These are phyloP conservation scores for Escallonia herrerae DNA, from an alignment of 129 eudicot genomes.

Conservation along the genomic window DNA sequence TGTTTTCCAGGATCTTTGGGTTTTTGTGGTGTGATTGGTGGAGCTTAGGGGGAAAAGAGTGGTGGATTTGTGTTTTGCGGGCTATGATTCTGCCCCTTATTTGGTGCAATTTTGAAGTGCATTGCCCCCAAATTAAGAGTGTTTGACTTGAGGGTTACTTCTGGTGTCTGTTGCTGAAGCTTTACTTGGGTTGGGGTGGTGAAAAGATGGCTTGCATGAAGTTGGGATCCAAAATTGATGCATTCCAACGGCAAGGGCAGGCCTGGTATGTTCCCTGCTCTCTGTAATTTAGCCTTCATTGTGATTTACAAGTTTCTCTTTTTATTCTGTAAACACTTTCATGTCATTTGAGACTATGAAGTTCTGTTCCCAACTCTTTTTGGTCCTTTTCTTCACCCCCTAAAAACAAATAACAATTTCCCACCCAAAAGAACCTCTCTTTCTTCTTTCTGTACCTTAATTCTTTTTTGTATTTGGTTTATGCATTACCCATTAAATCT, in stretches of 20 bases:
- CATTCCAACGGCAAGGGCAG: slow-evolving; percentile 85
- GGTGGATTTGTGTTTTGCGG: slow-evolving; percentile 9
- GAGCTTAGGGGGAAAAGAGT: background rate
- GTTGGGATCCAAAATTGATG: slow-evolving; percentile 90
- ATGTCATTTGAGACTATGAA: no score
- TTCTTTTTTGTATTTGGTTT: no score
- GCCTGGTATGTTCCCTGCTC: slow-evolving; percentile 63
- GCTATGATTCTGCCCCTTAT: background rate
- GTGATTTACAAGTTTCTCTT: background rate
- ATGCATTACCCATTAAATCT: no score
- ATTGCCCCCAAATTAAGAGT: slow-evolving; percentile 8
- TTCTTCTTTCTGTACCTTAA: no score
- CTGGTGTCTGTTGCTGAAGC: slow-evolving; percentile 10
- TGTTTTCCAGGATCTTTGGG: background rate
- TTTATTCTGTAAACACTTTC: background rate
- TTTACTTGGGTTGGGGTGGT: background rate
- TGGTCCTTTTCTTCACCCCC: no score
- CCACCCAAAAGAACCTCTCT: no score
- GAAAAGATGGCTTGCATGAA: slow-evolving; percentile 86
- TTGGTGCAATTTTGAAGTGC: slow-evolving; percentile 8
- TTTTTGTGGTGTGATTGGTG: slow-evolving; percentile 18
- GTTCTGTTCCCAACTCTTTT: no score
- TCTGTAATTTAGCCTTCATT: slow-evolving; percentile 8
- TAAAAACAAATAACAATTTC: no score
- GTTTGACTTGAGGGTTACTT: slow-evolving; percentile 8